Conservation (phyloP, 1,139 yeast species). For the Sugiyamaella novakii region DNA sequence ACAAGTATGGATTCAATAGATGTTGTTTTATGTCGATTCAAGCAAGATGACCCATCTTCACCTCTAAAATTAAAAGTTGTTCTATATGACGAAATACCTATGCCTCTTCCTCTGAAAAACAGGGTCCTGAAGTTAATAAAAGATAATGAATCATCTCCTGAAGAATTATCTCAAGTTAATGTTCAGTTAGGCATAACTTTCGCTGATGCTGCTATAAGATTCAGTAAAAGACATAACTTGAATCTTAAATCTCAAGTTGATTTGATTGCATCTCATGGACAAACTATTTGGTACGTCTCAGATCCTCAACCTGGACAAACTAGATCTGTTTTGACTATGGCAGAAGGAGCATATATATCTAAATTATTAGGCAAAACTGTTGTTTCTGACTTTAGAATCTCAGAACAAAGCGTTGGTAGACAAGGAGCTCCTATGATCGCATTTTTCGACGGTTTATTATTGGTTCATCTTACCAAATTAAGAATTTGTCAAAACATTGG, state of each 20-base stretch:
- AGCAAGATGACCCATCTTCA: slow-evolving; percentile 21
- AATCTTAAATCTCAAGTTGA: slow-evolving; percentile 21
- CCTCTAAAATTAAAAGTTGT: slow-evolving; percentile 22
- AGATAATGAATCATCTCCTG: slow-evolving; percentile 27
- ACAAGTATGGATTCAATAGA: slow-evolving; percentile 29
- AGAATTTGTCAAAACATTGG: slow-evolving; percentile 30
- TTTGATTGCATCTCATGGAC: slow-evolving; percentile 29
- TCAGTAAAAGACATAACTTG: slow-evolving; percentile 22
- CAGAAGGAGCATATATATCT: slow-evolving; percentile 28
- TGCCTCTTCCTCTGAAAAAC: slow-evolving; percentile 24
- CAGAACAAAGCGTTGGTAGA: slow-evolving; percentile 31
- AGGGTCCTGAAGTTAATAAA: slow-evolving; percentile 25
- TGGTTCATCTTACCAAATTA: slow-evolving; percentile 27
- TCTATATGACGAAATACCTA: slow-evolving; percentile 24
- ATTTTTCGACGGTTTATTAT: slow-evolving; percentile 28
- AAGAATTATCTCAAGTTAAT: slow-evolving; percentile 27
- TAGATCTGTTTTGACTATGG: slow-evolving; percentile 28
- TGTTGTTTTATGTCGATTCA: slow-evolving; percentile 25
- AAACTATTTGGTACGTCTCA: slow-evolving; percentile 30
- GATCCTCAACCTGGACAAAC: slow-evolving; percentile 27
- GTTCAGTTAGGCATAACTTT: slow-evolving; percentile 27
- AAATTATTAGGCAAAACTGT: slow-evolving; percentile 25
- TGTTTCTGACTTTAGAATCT: slow-evolving; percentile 28
- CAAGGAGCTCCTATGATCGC: slow-evolving; percentile 33
- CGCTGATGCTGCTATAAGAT: slow-evolving; percentile 26